Evolutionary conservation across 192 early-diverging fungal genomes (phyloP), one percentile per base, ranked within the genome.

Genomic region (Backusella westeae): DNA sequence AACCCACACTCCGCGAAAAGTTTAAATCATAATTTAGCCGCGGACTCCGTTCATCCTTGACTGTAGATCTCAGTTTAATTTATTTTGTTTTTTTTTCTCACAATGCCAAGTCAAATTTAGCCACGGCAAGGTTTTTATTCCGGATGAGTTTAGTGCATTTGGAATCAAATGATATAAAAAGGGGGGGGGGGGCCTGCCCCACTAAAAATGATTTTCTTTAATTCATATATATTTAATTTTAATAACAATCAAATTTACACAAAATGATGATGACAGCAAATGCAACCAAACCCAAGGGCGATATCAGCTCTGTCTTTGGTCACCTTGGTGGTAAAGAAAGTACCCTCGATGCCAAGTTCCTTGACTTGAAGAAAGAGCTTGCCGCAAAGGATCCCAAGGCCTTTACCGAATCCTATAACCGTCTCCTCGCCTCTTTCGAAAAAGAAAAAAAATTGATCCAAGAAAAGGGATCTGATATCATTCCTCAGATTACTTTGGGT

Each of bases 221-320:
- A 44, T 44, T 44, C 3, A 44, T 14, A 39, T 1, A 44, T 44
- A 44, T 44, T 44, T 44, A 44, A 17, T 44, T 44, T 39, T 39
- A 39, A 9, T 44, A 17, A 19, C 4, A 44, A 15, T 17, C 15
- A 14, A 15, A 1, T 44, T 15, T 14, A 17, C 42, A 17, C 17
- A 35, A 39, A 39, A 23, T 32, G 32, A 69, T 69, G 21, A 41
- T 26, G 10, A 69, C 21, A n/a, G 23, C 38, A 38, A 39, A 35
- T 69, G 7, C 36, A 69, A 8, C 1, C 7, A 75, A 75, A 34
- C 34, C 74, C 66, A 75, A 75, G 46, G 78, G 78, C 8, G 68
- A 79, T 59, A 79, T 79, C 29, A 69, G 38, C 14, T 79, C 78
- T 59, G 78, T 74, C 0, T 79, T 79, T 29, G 38, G 73, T 2